Evolutionary conservation across 1,139 yeast genomes (phyloP), one percentile per base, ranked within the genome.

Genomic region (Kodamaea sp.): DNA sequence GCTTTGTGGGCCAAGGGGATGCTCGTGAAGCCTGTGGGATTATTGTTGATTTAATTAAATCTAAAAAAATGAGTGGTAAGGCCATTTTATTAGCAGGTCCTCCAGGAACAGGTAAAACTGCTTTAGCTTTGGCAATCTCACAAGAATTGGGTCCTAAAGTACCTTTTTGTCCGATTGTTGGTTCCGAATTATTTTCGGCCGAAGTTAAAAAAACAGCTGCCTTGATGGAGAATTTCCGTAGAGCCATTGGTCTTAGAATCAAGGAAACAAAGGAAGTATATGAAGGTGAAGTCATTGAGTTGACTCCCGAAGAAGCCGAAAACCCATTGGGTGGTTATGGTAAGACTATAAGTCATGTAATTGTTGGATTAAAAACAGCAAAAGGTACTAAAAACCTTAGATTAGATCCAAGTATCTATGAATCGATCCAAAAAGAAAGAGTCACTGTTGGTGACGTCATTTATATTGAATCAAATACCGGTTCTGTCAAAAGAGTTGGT

Each of bases 21-120:
- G 98, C 99, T 9, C 78, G 98, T 61, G 98, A 92, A 65, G 97
- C 97, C 1, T 90, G 97, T 61, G 98, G 98, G 46, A 83, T 94
- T 38, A 78, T 92, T 48, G 97, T 92, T 28, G 98, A 92, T 63
- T 71, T 92, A 56, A 89, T 92, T 67, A 90, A 89, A 65, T 84
- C 92, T 29, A 88, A 87, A 58, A 89, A 84, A 62, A 84, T 92
- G 87, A 84, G 95, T 40, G 98, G 98, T 24, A 87, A 89, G 59
- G 98, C 97, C n/a, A 81, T 92, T 35, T 67, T 92, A 46, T 72
- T 92, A 39, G 97, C 98, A 0, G 98, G 98, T 44, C 95, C 96
- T 4, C 97, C 98, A 11, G 97, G 97, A 3, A 90, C 97, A 4
- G 98, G 98, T 57, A 92, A 92, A 64, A 92, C 98, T 1, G 98